Conservation (phyloP, 306 rosid species). For the Benincasa hispida region DNA sequence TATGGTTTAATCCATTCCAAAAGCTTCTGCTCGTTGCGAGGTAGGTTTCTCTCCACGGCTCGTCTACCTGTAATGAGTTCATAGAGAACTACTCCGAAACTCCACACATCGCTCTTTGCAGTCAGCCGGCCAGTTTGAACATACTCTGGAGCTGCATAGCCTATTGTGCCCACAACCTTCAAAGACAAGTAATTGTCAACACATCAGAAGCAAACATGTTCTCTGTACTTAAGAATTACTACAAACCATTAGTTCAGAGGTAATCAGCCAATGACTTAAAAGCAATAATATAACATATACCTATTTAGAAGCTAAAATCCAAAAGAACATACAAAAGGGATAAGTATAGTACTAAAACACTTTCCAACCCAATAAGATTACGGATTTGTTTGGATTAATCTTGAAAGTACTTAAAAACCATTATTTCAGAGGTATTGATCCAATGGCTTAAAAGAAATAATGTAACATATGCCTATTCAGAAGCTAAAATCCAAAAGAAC, state of each 20-base stretch:
- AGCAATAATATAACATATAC: background rate
- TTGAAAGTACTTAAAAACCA: background rate
- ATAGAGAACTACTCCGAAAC: slow-evolving; percentile 87
- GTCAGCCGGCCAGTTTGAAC: slow-evolving; percentile 88
- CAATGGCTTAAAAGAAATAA: background rate
- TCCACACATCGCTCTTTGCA: slow-evolving; percentile 90
- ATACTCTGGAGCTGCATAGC: slow-evolving; percentile 96
- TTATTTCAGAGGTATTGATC: background rate
- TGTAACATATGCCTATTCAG: background rate
- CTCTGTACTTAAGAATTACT: background rate
- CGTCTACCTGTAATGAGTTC: slow-evolving; percentile 96
- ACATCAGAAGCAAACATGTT: background rate
- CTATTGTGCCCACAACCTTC: slow-evolving; percentile 93
- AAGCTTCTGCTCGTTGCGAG: slow-evolving; percentile 81
- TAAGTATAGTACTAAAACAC: background rate
- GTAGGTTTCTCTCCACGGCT: slow-evolving; percentile 89
- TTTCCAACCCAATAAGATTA: too few species aligned
- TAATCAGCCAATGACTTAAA: background rate
- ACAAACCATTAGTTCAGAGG: background rate
- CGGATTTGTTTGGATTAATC: too few species aligned
- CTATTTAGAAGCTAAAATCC: background rate
- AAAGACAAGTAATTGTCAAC: slow-evolving; percentile 3
- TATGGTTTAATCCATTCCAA: slow-evolving; percentile 86
- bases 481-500: background rate
- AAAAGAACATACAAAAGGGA: background rate